Conservation (phyloP, 306 rosid species). For the Sphenostylis stenocarpa region DNA sequence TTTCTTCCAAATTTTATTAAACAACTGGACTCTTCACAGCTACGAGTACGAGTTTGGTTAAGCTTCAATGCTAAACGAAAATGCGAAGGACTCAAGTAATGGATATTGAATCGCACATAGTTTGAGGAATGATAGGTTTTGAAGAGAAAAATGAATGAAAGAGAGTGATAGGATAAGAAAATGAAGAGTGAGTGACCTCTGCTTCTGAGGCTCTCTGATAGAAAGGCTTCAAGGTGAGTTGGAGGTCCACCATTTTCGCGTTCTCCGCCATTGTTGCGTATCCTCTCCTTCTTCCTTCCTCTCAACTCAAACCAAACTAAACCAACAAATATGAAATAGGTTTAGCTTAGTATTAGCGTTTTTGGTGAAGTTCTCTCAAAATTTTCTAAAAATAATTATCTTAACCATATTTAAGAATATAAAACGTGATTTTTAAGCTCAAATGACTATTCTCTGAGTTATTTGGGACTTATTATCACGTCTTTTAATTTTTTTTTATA, state of each 20-base stretch:
- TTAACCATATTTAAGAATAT: too few relatives aligned
- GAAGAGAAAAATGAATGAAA: not conserved
- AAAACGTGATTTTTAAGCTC: too few relatives aligned
- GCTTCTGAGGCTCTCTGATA: conserved; percentile 73
- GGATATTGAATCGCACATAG: not conserved
- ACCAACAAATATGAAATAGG: too few relatives aligned
- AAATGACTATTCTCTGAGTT: too few relatives aligned
- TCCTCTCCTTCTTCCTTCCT: too few relatives aligned
- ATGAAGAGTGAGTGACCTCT: conserved; percentile 50
- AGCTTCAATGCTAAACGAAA: not conserved
- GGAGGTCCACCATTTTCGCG: conserved; percentile 30
- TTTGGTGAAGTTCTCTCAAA: too few relatives aligned
- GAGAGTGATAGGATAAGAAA: not conserved
- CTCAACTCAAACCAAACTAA: too few relatives aligned
- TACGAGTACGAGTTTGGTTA: not conserved
- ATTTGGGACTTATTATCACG: too few relatives aligned
- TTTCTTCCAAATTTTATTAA: not conserved
- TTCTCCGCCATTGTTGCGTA: conserved; percentile 47
- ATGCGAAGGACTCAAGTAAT: not conserved
- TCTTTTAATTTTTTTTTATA: too few relatives aligned
- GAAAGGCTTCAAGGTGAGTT: conserved; percentile 62
- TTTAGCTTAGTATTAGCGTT: too few relatives aligned
- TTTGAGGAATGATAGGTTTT: too few relatives aligned
- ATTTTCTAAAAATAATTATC: too few relatives aligned
- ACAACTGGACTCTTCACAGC: not conserved